Percentiles rank a stretch among this genome's conserved stretches.
Conservation (phyloP, 768 basidiomycete genomes). For the Coprinellus micaceus region DNA sequence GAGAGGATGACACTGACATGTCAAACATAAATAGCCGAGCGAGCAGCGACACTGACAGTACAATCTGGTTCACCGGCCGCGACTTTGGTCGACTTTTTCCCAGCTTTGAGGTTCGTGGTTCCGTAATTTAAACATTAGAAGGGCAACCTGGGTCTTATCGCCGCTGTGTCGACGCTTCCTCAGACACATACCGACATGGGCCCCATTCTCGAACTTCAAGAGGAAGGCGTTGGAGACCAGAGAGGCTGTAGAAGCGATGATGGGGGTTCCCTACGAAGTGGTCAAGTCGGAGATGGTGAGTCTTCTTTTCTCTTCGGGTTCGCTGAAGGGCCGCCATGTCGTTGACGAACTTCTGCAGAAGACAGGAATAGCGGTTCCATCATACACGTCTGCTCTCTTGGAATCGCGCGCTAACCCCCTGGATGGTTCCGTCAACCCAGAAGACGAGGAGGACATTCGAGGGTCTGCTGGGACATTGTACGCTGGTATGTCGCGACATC, state of each 20-base stretch:
- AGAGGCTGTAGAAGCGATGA: slow-evolving; percentile 44
- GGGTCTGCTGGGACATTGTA: slow-evolving; percentile 53
- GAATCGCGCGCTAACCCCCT: slow-evolving; percentile 33
- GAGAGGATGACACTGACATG: slow-evolving; percentile 5
- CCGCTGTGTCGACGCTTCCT: not conserved
- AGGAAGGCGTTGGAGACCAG: slow-evolving; percentile 39
- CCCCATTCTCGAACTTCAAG: slow-evolving; percentile 46
- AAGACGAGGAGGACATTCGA: slow-evolving; percentile 53
- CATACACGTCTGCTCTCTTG: slow-evolving; percentile 43
- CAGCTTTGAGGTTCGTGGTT: slow-evolving; percentile 34
- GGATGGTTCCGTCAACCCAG: slow-evolving; percentile 30
- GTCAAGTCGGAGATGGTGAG: slow-evolving; percentile 49
- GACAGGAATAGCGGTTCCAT: slow-evolving; percentile 40
- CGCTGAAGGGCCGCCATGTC: slow-evolving; percentile 1
- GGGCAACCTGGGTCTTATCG: not conserved
- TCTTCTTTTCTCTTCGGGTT: not conserved
- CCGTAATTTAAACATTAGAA: not conserved
- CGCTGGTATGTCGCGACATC: slow-evolving; percentile 33
- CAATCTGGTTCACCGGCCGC: slow-evolving; percentile 44
- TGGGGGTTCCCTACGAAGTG: slow-evolving; percentile 47
- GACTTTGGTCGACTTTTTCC: slow-evolving; percentile 48
- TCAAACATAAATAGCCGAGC: slow-evolving; percentile 33
- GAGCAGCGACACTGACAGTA: slow-evolving; percentile 43
- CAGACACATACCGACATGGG: slow-evolving; percentile 49
- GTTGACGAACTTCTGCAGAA: slow-evolving; percentile 23